Evolutionary conservation across 345 rosid species (phyloP).

Genomic region (Erucastrum elatum): DNA sequence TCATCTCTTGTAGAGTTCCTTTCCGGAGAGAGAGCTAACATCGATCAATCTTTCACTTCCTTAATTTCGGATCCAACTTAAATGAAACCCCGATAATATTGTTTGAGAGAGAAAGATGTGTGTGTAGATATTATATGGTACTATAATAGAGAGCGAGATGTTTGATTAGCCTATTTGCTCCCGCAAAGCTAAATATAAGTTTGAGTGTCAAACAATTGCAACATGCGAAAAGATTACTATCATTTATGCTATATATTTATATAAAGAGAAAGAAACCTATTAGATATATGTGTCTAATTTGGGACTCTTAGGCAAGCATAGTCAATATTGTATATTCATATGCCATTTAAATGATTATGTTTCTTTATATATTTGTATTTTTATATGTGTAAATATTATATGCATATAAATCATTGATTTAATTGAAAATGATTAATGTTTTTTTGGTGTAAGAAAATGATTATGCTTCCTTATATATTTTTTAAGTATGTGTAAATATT

Average conservation of each 20-base stretch:
- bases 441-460: too few relatives aligned
- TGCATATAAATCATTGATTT: too few relatives aligned
- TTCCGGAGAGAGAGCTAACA: slow-evolving; percentile 76
- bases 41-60: slow-evolving; percentile 36
- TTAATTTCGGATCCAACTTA: not conserved
- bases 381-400: too few relatives aligned
- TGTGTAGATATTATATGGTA: not conserved
- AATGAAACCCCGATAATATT: not conserved
- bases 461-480: too few relatives aligned
- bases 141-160: slow-evolving; percentile 21
- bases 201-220: not conserved
- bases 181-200: slow-evolving; percentile 11
- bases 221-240: not conserved
- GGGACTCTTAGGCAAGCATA: not conserved
- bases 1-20: slow-evolving; percentile 46
- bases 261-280: not conserved
- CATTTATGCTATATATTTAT: too few relatives aligned
- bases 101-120: slow-evolving; percentile 5
- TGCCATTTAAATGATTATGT: too few relatives aligned
- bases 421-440: too few relatives aligned
- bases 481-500: too few relatives aligned
- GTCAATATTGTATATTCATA: too few relatives aligned
- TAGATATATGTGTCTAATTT: not conserved
- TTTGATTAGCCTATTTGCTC: slow-evolving; percentile 23
- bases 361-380: too few relatives aligned